Conservation (phyloP, 129 eudicot species). For the Erigeron canadensis region DNA sequence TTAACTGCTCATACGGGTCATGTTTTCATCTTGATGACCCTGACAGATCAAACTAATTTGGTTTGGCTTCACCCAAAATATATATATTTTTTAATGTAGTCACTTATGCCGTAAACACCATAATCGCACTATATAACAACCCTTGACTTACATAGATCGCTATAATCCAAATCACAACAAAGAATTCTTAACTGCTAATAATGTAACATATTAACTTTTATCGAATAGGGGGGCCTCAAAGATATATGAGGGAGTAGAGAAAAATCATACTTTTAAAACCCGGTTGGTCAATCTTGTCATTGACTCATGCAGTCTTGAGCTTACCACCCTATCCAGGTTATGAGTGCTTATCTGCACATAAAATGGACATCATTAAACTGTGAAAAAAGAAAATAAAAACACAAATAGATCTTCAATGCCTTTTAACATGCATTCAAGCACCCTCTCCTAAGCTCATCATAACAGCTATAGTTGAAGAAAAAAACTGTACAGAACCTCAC, state of each 20-base stretch:
- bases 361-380: conserved; percentile 13
- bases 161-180: neutral
- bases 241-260: conserved; percentile 11
- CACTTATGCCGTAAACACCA: too few species aligned
- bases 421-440: neutral
- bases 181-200: neutral
- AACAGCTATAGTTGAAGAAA: too few species aligned
- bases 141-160: neutral
- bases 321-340: too few species aligned
- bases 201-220: neutral
- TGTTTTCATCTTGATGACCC: too few species aligned
- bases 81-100: too few species aligned
- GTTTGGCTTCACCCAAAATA: too few species aligned
- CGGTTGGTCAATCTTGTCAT: conserved; percentile 74
- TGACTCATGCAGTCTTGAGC: too few species aligned
- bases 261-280: conserved; percentile 66
- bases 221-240: neutral
- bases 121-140: conserved; percentile 1
- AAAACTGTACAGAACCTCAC: too few species aligned
- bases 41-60: too few species aligned
- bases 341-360: too few species aligned
- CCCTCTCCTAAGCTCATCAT: neutral
- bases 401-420: neutral
- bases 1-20: too few species aligned
- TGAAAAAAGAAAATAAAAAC: conserved; percentile 6